Percentiles rank a stretch among this genome's conserved stretches.
Evolutionary conservation across 331 rosid genomes (phyloP).

Genomic region (Dryas integrifolia): DNA sequence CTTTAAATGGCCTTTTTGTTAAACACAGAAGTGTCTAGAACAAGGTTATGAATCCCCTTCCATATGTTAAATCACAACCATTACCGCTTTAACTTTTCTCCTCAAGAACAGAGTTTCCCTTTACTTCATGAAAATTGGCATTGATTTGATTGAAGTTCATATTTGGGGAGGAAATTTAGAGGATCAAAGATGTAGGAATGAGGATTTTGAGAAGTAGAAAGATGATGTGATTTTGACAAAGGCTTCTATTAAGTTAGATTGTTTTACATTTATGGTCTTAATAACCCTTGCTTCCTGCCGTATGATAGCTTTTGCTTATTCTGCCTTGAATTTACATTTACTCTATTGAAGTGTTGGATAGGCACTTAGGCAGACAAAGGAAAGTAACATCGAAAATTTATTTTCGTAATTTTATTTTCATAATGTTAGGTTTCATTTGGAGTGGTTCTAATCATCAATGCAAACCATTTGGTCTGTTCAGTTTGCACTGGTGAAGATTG

Average conservation of each 20-base stretch:
- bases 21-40: background rate
- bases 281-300: background rate
- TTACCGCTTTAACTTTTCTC: background rate
- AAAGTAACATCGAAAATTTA: background rate
- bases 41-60: background rate
- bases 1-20: background rate
- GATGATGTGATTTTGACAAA: background rate
- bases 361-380: background rate
- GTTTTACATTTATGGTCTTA: background rate
- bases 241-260: background rate
- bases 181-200: background rate
- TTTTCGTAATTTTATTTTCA: background rate
- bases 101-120: background rate
- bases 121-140: background rate
- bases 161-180: background rate
- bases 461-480: background rate
- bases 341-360: background rate
- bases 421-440: background rate
- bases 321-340: background rate
- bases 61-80: background rate
- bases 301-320: background rate
- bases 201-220: conserved; percentile 6
- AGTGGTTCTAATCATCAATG: background rate
- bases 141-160: background rate
- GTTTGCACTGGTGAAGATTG: background rate